These are phyloP conservation scores for Blastocystis hominis DNA, from an alignment of 352 stramenopile genomes.

Conservation along the genomic window DNA sequence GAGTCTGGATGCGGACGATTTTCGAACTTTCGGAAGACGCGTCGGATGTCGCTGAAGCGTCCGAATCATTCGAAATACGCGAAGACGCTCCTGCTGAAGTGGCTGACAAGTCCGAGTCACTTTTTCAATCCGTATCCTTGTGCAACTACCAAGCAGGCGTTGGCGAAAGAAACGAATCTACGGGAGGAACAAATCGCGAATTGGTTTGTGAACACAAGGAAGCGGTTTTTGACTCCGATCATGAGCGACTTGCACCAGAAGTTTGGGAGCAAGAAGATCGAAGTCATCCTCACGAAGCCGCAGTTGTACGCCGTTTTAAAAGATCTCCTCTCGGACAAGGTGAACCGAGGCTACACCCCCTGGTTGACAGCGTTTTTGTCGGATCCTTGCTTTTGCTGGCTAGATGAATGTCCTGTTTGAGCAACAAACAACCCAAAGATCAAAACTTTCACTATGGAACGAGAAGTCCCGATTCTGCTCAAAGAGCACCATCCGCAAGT, in stretches of 20 bases:
- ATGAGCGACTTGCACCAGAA: not conserved
- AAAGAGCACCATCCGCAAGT: not conserved
- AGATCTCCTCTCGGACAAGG: not conserved
- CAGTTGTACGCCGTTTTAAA: conserved; percentile 5
- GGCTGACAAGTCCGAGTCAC: conserved; percentile 9
- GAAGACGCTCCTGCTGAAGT: conserved; percentile 28
- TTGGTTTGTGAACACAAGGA: conserved; percentile 52
- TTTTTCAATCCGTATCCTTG: conserved; percentile 51
- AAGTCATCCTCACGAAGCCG: not conserved
- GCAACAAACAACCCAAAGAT: not conserved
- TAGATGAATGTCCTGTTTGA: not conserved
- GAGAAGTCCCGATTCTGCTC: not conserved
- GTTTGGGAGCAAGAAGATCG: not conserved
- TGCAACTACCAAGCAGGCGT: not conserved
- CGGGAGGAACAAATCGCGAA: conserved; percentile 49
- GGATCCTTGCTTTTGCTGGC: not conserved
- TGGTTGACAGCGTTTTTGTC: conserved; percentile 31
- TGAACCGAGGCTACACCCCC: not conserved
- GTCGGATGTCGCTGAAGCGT: not conserved
- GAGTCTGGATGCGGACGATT: not conserved
- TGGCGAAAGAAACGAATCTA: conserved; percentile 36
- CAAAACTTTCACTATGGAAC: conserved; percentile 14
- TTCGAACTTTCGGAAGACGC: not conserved
- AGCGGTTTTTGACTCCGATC: conserved; percentile 46
- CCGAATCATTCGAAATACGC: conserved; percentile 41